These are phyloP conservation scores for Rhodosporidiobolus odoratus DNA, from an alignment of 768 basidiomycete species.

Conservation along the genomic window DNA sequence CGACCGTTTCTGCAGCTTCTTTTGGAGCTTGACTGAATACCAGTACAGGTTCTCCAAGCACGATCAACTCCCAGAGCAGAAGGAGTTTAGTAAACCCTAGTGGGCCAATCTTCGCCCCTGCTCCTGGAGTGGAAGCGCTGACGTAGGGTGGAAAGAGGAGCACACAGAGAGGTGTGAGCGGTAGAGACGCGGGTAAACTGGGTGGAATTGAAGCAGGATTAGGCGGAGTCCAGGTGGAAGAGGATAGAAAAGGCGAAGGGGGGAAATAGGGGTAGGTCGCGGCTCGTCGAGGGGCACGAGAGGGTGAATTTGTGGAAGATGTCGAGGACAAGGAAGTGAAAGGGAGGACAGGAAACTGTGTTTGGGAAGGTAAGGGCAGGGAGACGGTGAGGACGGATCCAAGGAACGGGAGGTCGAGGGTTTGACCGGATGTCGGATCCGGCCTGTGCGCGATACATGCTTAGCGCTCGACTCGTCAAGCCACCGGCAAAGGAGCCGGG, in stretches of 20 bases:
- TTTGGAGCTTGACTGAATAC: conserved; percentile 75
- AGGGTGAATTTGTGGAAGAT: too few relatives aligned
- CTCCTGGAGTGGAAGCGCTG: conserved; percentile 41
- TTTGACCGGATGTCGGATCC: conserved; percentile 62
- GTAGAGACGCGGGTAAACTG: conserved; percentile 61
- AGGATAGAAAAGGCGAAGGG: neutral
- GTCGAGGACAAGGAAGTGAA: neutral
- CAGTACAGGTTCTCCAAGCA: conserved; percentile 83
- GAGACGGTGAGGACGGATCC: conserved; percentile 51
- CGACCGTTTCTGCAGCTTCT: conserved; percentile 73
- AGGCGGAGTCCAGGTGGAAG: neutral
- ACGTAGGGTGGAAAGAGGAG: conserved; percentile 34
- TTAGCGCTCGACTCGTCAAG: conserved; percentile 55
- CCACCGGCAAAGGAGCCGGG: neutral
- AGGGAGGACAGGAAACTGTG: conserved; percentile 13
- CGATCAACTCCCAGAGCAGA: conserved; percentile 78
- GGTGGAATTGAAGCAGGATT: neutral
- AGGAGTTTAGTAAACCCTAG: conserved; percentile 47
- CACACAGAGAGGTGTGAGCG: conserved; percentile 58
- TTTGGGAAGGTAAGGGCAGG: conserved; percentile 20
- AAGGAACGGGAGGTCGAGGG: conserved; percentile 74
- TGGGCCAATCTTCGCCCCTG: neutral
- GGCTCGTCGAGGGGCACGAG: neutral
- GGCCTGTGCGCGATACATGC: too few relatives aligned
- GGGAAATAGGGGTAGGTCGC: neutral